These are phyloP conservation scores for Tremellales sp. DNA, from an alignment of 1,284 basidiomycete genomes.

Conservation along the genomic window DNA sequence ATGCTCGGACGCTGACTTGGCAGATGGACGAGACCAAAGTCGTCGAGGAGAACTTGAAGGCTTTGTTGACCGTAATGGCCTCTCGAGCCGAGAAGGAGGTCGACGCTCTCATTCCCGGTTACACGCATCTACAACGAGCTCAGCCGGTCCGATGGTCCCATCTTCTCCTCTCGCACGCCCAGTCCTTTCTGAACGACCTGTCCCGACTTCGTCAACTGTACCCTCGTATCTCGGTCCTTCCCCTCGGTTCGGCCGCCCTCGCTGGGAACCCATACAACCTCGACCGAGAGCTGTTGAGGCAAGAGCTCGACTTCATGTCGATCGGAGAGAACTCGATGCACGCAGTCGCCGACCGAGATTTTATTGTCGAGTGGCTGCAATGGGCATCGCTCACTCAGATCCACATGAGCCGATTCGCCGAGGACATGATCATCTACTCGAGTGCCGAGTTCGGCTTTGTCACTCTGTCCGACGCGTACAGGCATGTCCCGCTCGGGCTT, in stretches of 20 bases:
- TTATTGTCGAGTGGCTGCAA: slow-evolving; percentile 95
- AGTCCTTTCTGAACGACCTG: slow-evolving; percentile 83
- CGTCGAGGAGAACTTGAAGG: slow-evolving; percentile 69
- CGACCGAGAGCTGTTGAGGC: slow-evolving; percentile 81
- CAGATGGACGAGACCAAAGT: slow-evolving; percentile 67
- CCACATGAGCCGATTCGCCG: slow-evolving; percentile 89
- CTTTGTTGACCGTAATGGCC: slow-evolving; percentile 79
- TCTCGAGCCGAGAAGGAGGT: slow-evolving; percentile 89
- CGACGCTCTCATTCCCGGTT: slow-evolving; percentile 86
- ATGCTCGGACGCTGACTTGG: not conserved
- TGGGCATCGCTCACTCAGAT: slow-evolving; percentile 90
- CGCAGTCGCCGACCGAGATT: slow-evolving; percentile 95
- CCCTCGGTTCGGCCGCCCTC: slow-evolving; percentile 88
- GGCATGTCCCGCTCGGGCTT: slow-evolving; percentile 71
- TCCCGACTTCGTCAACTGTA: slow-evolving; percentile 78
- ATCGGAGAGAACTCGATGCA: slow-evolving; percentile 90
- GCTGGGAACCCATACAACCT: slow-evolving; percentile 94
- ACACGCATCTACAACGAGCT: slow-evolving; percentile 95
- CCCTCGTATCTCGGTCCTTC: slow-evolving; percentile 82
- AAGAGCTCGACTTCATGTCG: slow-evolving; percentile 76
- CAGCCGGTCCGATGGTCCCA: slow-evolving; percentile 99
- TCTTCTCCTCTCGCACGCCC: slow-evolving; percentile 88
- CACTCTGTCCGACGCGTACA: slow-evolving; percentile 91
- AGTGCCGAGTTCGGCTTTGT: slow-evolving; percentile 96
- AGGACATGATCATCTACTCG: slow-evolving; percentile 95